Base-by-base conservation (phyloP, 805 yeast species). In the Candida chilensis region DNA sequence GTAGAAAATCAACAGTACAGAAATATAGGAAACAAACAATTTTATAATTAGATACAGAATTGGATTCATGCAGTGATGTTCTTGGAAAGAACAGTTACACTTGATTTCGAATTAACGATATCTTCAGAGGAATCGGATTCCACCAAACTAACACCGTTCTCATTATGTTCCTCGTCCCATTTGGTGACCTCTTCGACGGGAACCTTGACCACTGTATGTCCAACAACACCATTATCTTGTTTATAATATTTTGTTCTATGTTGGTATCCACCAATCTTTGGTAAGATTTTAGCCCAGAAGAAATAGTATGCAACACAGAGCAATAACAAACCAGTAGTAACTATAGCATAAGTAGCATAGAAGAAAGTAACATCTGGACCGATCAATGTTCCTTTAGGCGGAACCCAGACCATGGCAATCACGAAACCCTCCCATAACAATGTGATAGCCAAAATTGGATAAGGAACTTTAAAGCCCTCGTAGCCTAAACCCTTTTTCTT, bases 361-460 rank as follows among this genome's bases (percentile, higher is more conserved):
- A 62, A 60, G 40, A 62, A 62, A 4, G 61, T 45, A 15, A 60
- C 64, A 37, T 62, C 68, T 28, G 57, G 45, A 3, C 67, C 68
- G 18, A 40, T 58, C 34, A 60, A 45, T 3, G 57, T 43, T 3
- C 62, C 62, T 25, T 36, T 36, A 16, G 68, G 67, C 18, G 67
- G 67, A 20, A 62, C 66, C 37, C 54, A 62, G 0, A 66, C 56
- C 50, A 61, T 53, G 12, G 52, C 57, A 33, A 61, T 42, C n/a
- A 62, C 67, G 36, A 61, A 56, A 6, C 48, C 20, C 17, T 56
- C 44, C 42, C 50, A 62, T 9, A 56, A 35, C 5, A 59, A 37
- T 5, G 55, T 49, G 24, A 62, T 33, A 5, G 52, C 33, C 14
- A 61, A 33, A n/a, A 54, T 33, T 3, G 62, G 59, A 14, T 50